Evolutionary conservation across 768 basidiomycete genomes (phyloP), one percentile per base, ranked within the genome.

Genomic region (Trametes cinnabarina): DNA sequence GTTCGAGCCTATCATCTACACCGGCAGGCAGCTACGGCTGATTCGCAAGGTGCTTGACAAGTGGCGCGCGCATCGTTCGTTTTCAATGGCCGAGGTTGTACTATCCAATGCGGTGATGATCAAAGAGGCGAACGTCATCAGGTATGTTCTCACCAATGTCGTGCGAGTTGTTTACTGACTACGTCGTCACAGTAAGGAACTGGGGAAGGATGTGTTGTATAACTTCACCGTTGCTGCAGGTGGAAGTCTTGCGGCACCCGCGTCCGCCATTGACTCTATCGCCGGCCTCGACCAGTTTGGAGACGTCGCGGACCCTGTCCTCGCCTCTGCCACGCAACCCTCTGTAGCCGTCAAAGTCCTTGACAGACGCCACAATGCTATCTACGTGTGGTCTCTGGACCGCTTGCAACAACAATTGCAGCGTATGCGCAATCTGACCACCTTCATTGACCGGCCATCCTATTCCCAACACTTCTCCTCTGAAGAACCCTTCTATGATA

Each of bases 81-180:
- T 97, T 69, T 89, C 87, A 0, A 96, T 98, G 92, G 92, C 95
- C 1, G 95, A 98, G 73, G 77, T 82, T 26, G 85, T 94, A 22
- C 75, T 98, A 50, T 86, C 88, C 6, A 88, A 83, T 68, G 95
- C 95, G 10, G 87, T 94, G 1, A 70, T 87, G 54, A 77, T 98
- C 39, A 95, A 97, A 72, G 97, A 99, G 73, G 96, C 94, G 5
- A 98, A 97, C 71, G 80, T 98, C 44, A 89, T 97, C 65, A 93
- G 91, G 89, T 88, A 61, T 43, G 80, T 63, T 40, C 47, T 15
- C 46, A 11, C 14, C 22, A 30, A 19, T 34, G 37, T 20, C 22
- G 42, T 11, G 12, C 30, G 49, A 44, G 20, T n/a, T 35, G 37
- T 22, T 14, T 17, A 15, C 46, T 34, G 32, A 55, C 60, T 61